Conservation (phyloP, 768 basidiomycete genomes). For the Mycena capillaripes region DNA sequence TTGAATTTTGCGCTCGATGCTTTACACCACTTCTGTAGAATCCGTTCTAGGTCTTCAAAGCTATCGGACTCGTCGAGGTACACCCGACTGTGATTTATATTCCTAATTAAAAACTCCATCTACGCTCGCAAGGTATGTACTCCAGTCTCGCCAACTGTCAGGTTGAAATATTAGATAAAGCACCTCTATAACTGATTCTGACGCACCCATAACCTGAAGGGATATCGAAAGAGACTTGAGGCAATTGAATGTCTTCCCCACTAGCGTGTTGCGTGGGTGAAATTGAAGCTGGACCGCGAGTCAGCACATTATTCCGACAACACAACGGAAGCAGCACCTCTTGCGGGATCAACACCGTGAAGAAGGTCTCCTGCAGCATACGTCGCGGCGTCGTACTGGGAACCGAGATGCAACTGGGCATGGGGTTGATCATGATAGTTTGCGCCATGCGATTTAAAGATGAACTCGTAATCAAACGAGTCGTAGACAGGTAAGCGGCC, state of each 20-base stretch:
- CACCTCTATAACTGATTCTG: too few species aligned
- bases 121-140: neutral
- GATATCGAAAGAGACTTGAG: neutral
- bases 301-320: neutral
- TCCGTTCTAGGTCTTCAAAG: too few species aligned
- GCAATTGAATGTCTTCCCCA: neutral
- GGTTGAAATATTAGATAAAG: neutral
- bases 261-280: neutral
- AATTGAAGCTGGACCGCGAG: neutral
- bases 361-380: neutral
- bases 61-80: too few species aligned
- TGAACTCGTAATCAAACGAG: slow-evolving; percentile 12
- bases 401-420: neutral
- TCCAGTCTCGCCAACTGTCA: slow-evolving; percentile 2
- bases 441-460: neutral
- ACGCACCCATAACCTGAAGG: neutral
- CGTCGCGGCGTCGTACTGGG: neutral
- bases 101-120: too few species aligned
- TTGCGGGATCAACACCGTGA: neutral
- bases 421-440: neutral
- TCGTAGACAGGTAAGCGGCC: slow-evolving; percentile 17
- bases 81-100: too few species aligned
- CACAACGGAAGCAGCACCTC: neutral
- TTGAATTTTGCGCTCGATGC: too few species aligned
- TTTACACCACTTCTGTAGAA: too few species aligned